A percentile compares a stretch with the other conserved stretches of the same genome.
Conservation (phyloP, 805 yeast species). For the Priceomyces medius region DNA sequence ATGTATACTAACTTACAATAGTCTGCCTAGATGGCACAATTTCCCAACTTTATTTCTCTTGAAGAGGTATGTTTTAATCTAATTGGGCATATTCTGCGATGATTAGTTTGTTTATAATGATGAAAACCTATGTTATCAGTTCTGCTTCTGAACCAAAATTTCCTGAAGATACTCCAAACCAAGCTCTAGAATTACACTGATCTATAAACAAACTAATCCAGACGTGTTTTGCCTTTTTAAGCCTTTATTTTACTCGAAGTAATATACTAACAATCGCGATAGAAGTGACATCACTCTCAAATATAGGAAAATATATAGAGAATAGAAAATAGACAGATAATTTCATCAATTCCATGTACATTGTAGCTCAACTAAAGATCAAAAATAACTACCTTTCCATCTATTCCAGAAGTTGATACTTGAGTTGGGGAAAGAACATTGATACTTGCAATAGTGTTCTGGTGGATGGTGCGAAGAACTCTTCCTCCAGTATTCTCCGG, state of each 20-base stretch:
- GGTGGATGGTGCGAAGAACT: constrained; percentile 76
- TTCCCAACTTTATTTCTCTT: not conserved
- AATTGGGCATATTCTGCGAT: not conserved
- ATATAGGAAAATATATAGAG: not conserved
- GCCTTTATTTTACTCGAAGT: not conserved
- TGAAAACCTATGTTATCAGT: constrained; percentile 73
- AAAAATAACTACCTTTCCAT: constrained; percentile 87
- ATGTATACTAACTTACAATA: not conserved
- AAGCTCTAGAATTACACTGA: constrained; percentile 21
- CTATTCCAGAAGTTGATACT: constrained; percentile 74
- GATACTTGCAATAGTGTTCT: constrained; percentile 78
- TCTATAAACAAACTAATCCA: not conserved
- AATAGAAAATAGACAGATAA: not conserved
- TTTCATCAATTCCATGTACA: not conserved
- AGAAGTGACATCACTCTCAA: not conserved
- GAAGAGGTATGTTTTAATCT: constrained; percentile 3
- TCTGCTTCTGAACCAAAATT: constrained; percentile 89
- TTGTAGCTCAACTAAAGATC: constrained; percentile 11
- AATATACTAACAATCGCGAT: not conserved
- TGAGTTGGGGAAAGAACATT: constrained; percentile 48
- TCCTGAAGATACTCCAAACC: constrained; percentile 77
- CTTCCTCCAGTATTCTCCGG: constrained; percentile 29
- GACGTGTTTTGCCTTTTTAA: not conserved
- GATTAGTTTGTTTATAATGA: constrained; percentile 42
- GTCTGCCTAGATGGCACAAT: not conserved